These are phyloP conservation scores for Colletotrichum paranaense DNA, from an alignment of 2,329 filamentous ascomycete species.

Conservation along the genomic window DNA sequence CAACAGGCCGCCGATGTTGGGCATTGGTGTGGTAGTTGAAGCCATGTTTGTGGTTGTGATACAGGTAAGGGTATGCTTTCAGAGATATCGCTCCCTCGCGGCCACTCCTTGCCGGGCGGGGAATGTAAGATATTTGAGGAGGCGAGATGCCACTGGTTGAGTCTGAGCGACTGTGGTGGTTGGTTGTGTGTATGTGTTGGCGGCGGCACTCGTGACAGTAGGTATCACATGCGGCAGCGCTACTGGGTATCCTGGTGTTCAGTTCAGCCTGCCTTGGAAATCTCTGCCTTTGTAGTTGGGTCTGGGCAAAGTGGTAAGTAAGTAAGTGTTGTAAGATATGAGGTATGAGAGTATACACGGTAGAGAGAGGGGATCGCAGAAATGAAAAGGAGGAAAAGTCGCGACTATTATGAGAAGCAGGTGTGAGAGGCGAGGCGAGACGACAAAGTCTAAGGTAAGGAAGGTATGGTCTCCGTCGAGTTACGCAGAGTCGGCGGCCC, in stretches of 20 bases:
- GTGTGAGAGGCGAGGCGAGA: constrained; percentile 7
- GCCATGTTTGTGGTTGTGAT: constrained; percentile 40
- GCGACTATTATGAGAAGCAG: constrained; percentile 15
- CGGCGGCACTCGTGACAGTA: constrained; percentile 12
- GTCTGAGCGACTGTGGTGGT: constrained; percentile 10
- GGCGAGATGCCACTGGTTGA: constrained; percentile 6
- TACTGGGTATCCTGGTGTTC: constrained; percentile 17
- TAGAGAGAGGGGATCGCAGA: background rate
- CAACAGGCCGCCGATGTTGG: constrained; percentile 59
- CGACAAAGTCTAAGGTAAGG: constrained; percentile 4
- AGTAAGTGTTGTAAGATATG: background rate
- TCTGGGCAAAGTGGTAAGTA: background rate
- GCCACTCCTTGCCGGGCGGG: constrained; percentile 5
- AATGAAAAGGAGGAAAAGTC: background rate
- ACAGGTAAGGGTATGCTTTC: background rate
- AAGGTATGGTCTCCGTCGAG: constrained; percentile 6
- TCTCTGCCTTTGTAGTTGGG: constrained; percentile 25
- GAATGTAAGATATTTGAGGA: constrained; percentile 12
- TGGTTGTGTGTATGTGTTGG: constrained; percentile 18
- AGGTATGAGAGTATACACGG: background rate
- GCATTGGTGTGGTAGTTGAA: constrained; percentile 38
- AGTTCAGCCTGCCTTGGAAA: constrained; percentile 20
- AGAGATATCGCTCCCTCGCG: background rate
- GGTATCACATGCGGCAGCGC: constrained; percentile 32
- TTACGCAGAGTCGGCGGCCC: constrained; percentile 24